Evolutionary conservation across 2,329 filamentous ascomycete species (phyloP), one percentile per base, ranked within the genome.

Genomic region (Fusarium goolgardi): DNA sequence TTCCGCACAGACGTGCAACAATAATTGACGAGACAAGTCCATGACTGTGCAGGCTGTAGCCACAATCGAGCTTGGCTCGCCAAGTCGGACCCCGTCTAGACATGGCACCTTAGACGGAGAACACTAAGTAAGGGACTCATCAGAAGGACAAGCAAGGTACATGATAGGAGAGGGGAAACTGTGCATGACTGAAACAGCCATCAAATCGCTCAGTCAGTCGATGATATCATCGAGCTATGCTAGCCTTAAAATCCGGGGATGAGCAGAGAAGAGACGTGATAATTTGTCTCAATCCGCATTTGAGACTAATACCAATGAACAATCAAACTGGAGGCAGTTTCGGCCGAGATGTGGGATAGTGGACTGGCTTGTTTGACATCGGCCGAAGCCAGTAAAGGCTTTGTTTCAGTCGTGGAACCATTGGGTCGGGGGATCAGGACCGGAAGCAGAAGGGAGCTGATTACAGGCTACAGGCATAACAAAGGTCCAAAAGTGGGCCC

Each of bases 211-310:
- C 62, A 55, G 59, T 32, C 29, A 23, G 59, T 32, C 29, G 23
- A 71, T 73, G 71, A 73, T 67, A 68, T 72, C 71, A 73, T 73
- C 55, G 52, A 54, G 39, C 25, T 37, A 43, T 59, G 49, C 56
- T 64, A 60, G 67, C 55, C 67, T 56, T 65, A 70, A 71, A 73
- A 68, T 51, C 67, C 65, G 70, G 68, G 61, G 68, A 63, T 56
- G 50, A 67, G 55, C 51, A 59, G 25, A 21, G 32, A 55, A 18
- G 56, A 69, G 43, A 55, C 46, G 44, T 50, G 50, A 51, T 45
- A 27, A 39, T 60, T 54, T 65, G 43, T 62, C 45, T 55, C 56
- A 55, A 51, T 51, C 34, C 44, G 49, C 45, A 29, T 47, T 52
- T 56, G 52, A 46, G 44, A 43, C 43, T 43, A 23, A 23, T 23